Base-by-base conservation (phyloP, 129 eudicot genomes). In the Lonicera japonica region DNA sequence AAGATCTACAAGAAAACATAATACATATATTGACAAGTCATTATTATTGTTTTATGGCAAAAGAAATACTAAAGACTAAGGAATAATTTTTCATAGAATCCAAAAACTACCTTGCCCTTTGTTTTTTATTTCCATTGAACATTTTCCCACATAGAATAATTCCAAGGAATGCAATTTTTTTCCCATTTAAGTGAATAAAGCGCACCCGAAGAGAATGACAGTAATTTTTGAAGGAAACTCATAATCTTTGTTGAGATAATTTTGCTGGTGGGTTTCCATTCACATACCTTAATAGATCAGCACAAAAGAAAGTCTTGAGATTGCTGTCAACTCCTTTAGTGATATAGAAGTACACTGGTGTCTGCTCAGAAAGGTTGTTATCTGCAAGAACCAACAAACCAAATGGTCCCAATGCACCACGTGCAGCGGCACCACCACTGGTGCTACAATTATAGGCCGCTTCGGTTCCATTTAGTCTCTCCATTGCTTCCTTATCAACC, bases 391-490 rank as follows among this genome's bases (percentile, higher is more conserved):
- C 68, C 61, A 79, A 61, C 47, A 83, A 41, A 3, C 90, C 90
- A 22, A 83, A 79, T 0, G 86, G 90, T 21, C 90, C 90, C 25
- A 83, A 46, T 18, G 75, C 80, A 11, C 90, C 86, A 6, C 86
- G 60, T 21, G 66, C 54, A 47, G 68, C 73, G 15, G 78, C 75
- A 6, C 85, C 82, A 12, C 74, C 64, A 58, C 66, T 79, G 7
- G 36, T 57, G 13, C 70, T 75, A 69, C 97, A 89, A 39, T 66
- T 70, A 34, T 85, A 85, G 11, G 24, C 60, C 55, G 39, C 70
- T 3, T 77, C 57, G 6, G 48, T 61, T 22, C 68, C 87, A 6
- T 79, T 63, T 16, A 82, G 5, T 36, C 63, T 70, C 63, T 65
- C 64, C 57, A 82, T 53, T 0, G 83, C 77, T 23, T 69, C 69